phyloP scores from a whole-genome alignment of 495 filamentous ascomycete species.

The Tuber calosporum region DNA sequence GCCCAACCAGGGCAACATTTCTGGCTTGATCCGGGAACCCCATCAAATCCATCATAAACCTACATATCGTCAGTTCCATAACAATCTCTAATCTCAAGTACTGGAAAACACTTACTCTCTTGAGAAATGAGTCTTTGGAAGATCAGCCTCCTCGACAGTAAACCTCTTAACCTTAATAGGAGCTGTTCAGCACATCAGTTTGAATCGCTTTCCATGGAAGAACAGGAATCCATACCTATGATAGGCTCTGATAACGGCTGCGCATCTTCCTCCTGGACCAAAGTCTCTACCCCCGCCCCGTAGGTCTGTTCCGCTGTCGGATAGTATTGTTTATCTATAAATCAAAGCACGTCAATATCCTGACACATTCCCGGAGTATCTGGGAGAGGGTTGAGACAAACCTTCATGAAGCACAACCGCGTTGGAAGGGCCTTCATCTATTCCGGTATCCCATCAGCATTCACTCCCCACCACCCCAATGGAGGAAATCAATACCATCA shows the following conservation, averaged over 20 bases:
- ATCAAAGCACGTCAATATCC: slow-evolving; percentile 14
- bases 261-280: slow-evolving; percentile 96
- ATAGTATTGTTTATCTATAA: slow-evolving; percentile 89
- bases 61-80: slow-evolving; percentile 12
- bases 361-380: neutral
- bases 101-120: slow-evolving; percentile 47
- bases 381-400: slow-evolving; percentile 11
- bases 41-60: slow-evolving; percentile 92
- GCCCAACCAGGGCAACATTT: slow-evolving; percentile 84
- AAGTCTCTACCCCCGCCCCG: slow-evolving; percentile 82
- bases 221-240: slow-evolving; percentile 46
- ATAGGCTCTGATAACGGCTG: slow-evolving; percentile 88
- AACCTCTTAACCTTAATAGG: slow-evolving; percentile 94
- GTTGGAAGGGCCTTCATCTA: slow-evolving; percentile 85
- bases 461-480: neutral
- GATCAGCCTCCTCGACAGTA: slow-evolving; percentile 79
- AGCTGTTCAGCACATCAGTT: slow-evolving; percentile 46
- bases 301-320: slow-evolving; percentile 93
- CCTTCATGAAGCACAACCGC: slow-evolving; percentile 87
- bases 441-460: slow-evolving; percentile 26
- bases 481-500: slow-evolving; percentile 54
- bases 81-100: neutral
- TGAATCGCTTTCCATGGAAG: slow-evolving; percentile 15
- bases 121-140: slow-evolving; percentile 79
- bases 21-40: slow-evolving; percentile 89